Conservation (phyloP, 129 eudicot species). For the Centrapalus pauciflorus region DNA sequence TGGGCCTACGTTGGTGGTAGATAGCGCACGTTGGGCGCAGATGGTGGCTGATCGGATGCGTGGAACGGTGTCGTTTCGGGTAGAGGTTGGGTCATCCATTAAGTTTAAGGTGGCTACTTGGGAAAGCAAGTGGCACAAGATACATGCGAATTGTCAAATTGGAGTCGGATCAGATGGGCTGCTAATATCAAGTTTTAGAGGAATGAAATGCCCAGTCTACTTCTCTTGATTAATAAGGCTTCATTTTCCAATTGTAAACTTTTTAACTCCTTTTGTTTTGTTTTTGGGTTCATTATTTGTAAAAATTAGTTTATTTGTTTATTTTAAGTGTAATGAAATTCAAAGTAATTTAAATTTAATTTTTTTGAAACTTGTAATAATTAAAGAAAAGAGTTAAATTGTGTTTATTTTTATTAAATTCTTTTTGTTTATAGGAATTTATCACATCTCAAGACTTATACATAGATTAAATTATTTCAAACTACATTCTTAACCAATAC, state of each 20-base stretch:
- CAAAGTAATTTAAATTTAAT: too few relatives aligned
- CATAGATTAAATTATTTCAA: too few relatives aligned
- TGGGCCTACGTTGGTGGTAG: constrained; percentile 42
- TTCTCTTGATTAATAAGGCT: constrained; percentile 28
- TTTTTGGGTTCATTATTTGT: constrained; percentile 5
- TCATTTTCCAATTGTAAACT: neutral
- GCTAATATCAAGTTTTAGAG: constrained; percentile 35
- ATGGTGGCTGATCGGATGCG: constrained; percentile 38
- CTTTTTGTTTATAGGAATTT: too few relatives aligned
- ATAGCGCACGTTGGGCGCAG: constrained; percentile 49
- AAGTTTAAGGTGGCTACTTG: constrained; percentile 67
- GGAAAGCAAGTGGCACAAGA: constrained; percentile 60
- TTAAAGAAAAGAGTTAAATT: too few relatives aligned
- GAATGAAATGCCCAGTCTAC: constrained; percentile 62
- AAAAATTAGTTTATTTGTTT: neutral
- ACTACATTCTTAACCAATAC: too few relatives aligned
- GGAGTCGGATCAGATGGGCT: constrained; percentile 73
- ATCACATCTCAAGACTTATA: too few relatives aligned
- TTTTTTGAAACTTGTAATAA: too few relatives aligned
- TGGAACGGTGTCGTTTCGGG: constrained; percentile 53
- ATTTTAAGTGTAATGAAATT: too few relatives aligned
- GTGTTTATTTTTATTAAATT: too few relatives aligned
- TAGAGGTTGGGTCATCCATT: constrained; percentile 54
- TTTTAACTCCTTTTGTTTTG: neutral
- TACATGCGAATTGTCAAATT: constrained; percentile 63